Evolutionary conservation across 2,329 filamentous ascomycete genomes (phyloP).

Genomic region (Chrysoporthe puriensis): DNA sequence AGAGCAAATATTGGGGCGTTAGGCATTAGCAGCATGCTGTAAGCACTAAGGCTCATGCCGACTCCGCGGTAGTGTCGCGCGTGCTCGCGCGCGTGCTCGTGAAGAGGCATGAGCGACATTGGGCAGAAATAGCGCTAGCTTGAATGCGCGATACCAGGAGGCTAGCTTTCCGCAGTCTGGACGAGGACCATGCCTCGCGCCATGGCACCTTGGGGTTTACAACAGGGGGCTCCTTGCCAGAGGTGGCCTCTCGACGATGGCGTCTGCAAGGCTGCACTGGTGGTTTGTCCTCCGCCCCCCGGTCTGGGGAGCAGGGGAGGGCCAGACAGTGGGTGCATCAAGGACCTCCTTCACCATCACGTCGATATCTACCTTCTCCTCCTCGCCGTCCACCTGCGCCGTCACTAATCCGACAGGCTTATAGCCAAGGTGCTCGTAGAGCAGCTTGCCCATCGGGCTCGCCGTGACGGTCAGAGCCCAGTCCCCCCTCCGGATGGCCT

Average conservation of each 20-base stretch:
- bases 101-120: no score
- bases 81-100: no score
- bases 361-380: neutral
- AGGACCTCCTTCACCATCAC: neutral
- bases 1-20: no score
- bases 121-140: no score
- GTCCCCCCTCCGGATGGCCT: conserved; percentile 1
- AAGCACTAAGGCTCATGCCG: no score
- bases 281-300: neutral
- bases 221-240: no score
- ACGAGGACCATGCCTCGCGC: no score
- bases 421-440: neutral
- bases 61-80: no score
- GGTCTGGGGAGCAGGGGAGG: neutral
- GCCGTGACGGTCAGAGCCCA: neutral
- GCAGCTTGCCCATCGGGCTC: conserved; percentile 5
- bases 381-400: neutral
- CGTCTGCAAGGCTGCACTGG: neutral
- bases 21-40: no score
- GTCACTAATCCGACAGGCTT: neutral
- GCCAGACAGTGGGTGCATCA: neutral
- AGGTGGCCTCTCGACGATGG: neutral
- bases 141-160: no score
- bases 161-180: no score
- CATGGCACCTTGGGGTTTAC: no score